These are phyloP conservation scores for Amanita jacksonii DNA, from an alignment of 768 basidiomycete genomes.

Conservation along the genomic window DNA sequence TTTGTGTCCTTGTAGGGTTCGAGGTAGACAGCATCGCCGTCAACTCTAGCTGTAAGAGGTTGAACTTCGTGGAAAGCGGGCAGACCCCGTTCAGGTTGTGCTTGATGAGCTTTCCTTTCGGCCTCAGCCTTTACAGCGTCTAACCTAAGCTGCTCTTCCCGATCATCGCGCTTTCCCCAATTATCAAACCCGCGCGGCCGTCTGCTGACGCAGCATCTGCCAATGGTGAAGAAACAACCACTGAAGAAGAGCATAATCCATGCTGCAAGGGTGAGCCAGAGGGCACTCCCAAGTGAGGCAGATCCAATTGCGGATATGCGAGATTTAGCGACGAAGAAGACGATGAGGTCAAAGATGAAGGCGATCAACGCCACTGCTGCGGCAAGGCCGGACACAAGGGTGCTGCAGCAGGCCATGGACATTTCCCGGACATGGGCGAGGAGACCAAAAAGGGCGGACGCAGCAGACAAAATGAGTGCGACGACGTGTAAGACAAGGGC, in stretches of 20 bases:
- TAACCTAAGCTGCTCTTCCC: constrained; percentile 62
- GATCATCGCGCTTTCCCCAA: constrained; percentile 21
- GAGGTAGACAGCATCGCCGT: constrained; percentile 45
- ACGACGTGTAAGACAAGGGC: constrained; percentile 87
- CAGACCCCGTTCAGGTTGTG: constrained; percentile 51
- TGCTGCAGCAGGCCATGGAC: constrained; percentile 77
- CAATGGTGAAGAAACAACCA: constrained; percentile 79
- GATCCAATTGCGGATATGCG: constrained; percentile 74
- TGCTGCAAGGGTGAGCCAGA: constrained; percentile 86
- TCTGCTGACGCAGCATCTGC: constrained; percentile 73
- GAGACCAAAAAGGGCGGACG: constrained; percentile 72
- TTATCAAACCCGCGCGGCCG: constrained; percentile 18
- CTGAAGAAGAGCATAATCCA: constrained; percentile 85
- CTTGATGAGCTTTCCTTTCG: constrained; percentile 65
- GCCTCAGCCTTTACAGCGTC: constrained; percentile 83
- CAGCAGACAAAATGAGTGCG: constrained; percentile 65
- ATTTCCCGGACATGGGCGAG: constrained; percentile 84
- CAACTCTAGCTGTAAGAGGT: constrained; percentile 53
- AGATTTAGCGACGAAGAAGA: constrained; percentile 85
- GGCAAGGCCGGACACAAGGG: constrained; percentile 72
- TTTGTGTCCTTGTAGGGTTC: constrained; percentile 29
- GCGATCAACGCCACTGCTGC: constrained; percentile 73
- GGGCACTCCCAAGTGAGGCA: constrained; percentile 77
- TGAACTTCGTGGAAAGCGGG: constrained; percentile 70
- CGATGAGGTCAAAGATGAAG: constrained; percentile 85